Base-by-base conservation (phyloP, 768 basidiomycete species). In the Naganishia onofrii region DNA sequence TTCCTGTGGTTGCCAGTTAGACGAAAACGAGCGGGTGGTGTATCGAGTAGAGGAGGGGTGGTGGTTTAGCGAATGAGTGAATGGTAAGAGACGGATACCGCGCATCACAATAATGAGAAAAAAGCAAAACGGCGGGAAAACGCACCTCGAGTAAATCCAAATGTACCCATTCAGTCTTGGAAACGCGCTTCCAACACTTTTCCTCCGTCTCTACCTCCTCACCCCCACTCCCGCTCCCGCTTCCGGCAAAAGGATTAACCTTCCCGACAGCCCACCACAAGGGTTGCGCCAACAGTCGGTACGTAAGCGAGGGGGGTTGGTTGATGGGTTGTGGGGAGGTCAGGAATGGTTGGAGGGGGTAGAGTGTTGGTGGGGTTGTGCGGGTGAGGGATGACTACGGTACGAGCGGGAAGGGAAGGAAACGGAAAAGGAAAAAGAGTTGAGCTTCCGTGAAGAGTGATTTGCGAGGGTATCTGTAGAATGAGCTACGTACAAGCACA, bases 251-350 rank as follows among this genome's bases (percentile, higher is more conserved):
- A 2, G 80, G 80, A 54, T 80, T 80, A 34, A 82, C 48, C 63
- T 80, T 78, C 2, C 73, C 68, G 3, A 81, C 54, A 28, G 77
- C 79, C 79, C 80, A 82, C 78, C 78, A 82, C 12, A 81, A 70
- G 19, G 81, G 79, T 52, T 73, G 71, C 46, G 74, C 79, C 12
- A 82, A 73, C 57, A 76, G 73, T 15, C 75, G 70, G 36, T 70
- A 76, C 10, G 74, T 73, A 23, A 76, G 65, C 5, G 74, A 76
- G 5, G 76, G 74, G 0, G 76, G 68, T 44, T 75, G 73, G 32
- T 75, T 70, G 23, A 80, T 60, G 12, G 81, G 78, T 31, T 71
- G 70, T 0, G 72, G 67, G 0, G 77, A 78, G 0, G 78, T 53
- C 9, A 78, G 60, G 66, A 77, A 81, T 4, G 72, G n/a, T 0